A percentile compares a stretch with the other conserved stretches of the same genome.
These are phyloP conservation scores for Cardamine occulta DNA, from an alignment of 345 rosid species.

Conservation along the genomic window DNA sequence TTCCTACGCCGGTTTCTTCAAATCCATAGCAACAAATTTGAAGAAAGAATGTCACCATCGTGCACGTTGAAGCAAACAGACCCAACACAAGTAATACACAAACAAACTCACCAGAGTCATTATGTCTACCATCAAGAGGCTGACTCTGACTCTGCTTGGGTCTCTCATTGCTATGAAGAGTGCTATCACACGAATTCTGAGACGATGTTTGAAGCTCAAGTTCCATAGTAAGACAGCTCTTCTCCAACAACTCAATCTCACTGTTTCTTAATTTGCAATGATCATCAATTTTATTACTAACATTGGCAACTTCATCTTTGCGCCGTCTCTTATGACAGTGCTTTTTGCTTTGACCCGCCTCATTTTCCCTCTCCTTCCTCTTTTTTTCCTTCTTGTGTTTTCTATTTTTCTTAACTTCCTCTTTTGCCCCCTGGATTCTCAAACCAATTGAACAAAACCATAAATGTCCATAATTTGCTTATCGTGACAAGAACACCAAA, in stretches of 20 bases:
- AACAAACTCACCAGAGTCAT: conserved; percentile 60
- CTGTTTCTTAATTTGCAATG: conserved; percentile 34
- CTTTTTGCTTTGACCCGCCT: conserved; percentile 34
- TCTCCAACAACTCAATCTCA: conserved; percentile 50
- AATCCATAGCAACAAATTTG: conserved; percentile 53
- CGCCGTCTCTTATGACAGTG: conserved; percentile 30
- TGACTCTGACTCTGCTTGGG: conserved; percentile 40
- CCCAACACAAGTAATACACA: conserved; percentile 55
- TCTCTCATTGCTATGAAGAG: conserved; percentile 47
- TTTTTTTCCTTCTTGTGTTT: conserved; percentile 29
- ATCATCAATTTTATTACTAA: conserved; percentile 11
- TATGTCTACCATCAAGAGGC: conserved; percentile 46
- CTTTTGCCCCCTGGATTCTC: conserved; percentile 49
- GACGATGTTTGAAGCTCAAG: conserved; percentile 55
- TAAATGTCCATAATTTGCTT: conserved; percentile 32
- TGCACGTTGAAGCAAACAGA: conserved; percentile 47
- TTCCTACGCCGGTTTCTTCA: conserved; percentile 62
- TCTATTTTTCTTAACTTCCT: conserved; percentile 46
- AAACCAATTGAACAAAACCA: conserved; percentile 39
- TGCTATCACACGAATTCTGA: conserved; percentile 43
- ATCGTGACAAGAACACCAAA: neutral
- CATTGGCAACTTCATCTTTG: conserved; percentile 32
- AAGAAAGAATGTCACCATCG: conserved; percentile 47
- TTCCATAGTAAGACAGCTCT: conserved; percentile 72
- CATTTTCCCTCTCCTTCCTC: conserved; percentile 41